These are phyloP conservation scores for Monosporozyma unispora DNA, from an alignment of 805 yeast genomes.

Conservation along the genomic window DNA sequence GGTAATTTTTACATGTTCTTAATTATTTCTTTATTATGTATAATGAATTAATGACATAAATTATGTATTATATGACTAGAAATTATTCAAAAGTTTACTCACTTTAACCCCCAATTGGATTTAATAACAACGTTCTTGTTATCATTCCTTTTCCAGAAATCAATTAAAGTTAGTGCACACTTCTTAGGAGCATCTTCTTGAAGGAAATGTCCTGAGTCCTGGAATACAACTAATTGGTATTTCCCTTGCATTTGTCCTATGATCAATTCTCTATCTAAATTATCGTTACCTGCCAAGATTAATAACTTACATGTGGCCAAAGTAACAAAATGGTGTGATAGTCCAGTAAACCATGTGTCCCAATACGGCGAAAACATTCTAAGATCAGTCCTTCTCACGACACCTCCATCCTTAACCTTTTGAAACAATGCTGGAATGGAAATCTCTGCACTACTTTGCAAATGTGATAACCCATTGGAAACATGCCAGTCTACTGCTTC, in stretches of 20 bases:
- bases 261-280: slow-evolving; percentile 73
- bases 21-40: neutral
- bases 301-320: slow-evolving; percentile 57
- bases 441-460: slow-evolving; percentile 52
- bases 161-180: slow-evolving; percentile 45
- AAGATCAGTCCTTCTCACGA: slow-evolving; percentile 60
- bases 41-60: neutral
- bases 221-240: slow-evolving; percentile 79
- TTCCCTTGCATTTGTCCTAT: slow-evolving; percentile 98
- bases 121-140: slow-evolving; percentile 28
- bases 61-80: neutral
- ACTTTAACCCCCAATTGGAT: slow-evolving; percentile 32
- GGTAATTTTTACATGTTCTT: neutral
- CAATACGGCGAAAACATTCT: slow-evolving; percentile 56
- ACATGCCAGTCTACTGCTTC: slow-evolving; percentile 81
- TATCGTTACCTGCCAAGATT: slow-evolving; percentile 81
- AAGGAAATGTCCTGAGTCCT: slow-evolving; percentile 83
- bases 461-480: slow-evolving; percentile 44
- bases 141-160: slow-evolving; percentile 39
- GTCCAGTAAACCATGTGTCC: slow-evolving; percentile 70
- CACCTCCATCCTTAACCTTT: slow-evolving; percentile 17
- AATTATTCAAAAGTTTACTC: neutral
- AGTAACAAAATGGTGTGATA: slow-evolving; percentile 47
- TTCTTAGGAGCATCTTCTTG: slow-evolving; percentile 83
- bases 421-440: slow-evolving; percentile 68